Evolutionary conservation across 805 yeast species (phyloP).

Genomic region (Candida railenensis): DNA sequence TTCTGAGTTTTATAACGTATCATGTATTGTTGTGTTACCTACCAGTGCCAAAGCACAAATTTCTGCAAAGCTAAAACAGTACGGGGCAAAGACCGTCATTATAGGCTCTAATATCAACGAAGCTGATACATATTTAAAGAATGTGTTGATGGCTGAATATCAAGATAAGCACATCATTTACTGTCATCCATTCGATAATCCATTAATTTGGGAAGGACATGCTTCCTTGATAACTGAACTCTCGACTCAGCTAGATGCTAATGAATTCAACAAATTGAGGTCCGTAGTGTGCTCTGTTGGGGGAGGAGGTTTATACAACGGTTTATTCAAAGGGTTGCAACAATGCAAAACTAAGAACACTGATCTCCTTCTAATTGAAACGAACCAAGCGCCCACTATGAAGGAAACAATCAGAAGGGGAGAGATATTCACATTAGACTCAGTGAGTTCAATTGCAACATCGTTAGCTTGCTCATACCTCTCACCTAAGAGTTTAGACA

Average conservation of each 20-base stretch:
- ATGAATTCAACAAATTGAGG: constrained; percentile 26
- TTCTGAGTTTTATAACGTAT: constrained; percentile 15
- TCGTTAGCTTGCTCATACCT: constrained; percentile 64
- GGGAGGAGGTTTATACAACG: constrained; percentile 59
- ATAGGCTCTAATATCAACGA: constrained; percentile 32
- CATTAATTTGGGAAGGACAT: constrained; percentile 56
- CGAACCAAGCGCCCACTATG: constrained; percentile 62
- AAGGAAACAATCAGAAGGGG: constrained; percentile 48
- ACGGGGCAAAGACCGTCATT: constrained; percentile 23
- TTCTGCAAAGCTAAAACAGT: constrained; percentile 14
- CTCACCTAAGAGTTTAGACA: constrained; percentile 47
- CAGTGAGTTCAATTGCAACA: constrained; percentile 57
- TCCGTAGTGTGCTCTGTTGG: constrained; percentile 56
- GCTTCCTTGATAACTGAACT: constrained; percentile 47
- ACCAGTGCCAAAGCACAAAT: constrained; percentile 17
- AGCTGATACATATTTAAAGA: constrained; percentile 41
- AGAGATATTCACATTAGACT: constrained; percentile 41
- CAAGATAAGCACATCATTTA: constrained; percentile 38
- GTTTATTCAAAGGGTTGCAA: constrained; percentile 46
- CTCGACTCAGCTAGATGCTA: constrained; percentile 21
- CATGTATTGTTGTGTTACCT: constrained; percentile 33
- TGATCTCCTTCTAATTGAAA: constrained; percentile 49
- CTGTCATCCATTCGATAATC: constrained; percentile 56
- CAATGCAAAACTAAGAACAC: constrained; percentile 23
- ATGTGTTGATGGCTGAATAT: constrained; percentile 18